These are phyloP conservation scores for Neurospora sp. DNA, from an alignment of 495 filamentous ascomycete species.

Conservation along the genomic window DNA sequence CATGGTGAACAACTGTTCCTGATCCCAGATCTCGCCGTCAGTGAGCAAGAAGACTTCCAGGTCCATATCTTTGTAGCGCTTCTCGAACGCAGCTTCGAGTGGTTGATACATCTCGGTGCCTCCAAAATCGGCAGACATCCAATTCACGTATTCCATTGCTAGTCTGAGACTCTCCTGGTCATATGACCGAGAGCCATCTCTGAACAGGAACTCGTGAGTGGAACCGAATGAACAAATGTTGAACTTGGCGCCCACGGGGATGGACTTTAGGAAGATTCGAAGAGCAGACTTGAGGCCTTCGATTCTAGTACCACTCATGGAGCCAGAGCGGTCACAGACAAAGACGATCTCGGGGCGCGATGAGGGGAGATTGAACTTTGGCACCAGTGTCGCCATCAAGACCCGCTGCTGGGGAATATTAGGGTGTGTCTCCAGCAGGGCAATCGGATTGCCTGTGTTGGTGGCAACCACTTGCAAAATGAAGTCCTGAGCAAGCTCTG, in stretches of 20 bases:
- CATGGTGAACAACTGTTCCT: slow-evolving; percentile 43
- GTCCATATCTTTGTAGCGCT: slow-evolving; percentile 39
- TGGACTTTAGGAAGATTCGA: slow-evolving; percentile 57
- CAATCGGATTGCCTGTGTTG: slow-evolving; percentile 45
- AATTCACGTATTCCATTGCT: slow-evolving; percentile 40
- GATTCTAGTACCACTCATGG: slow-evolving; percentile 48
- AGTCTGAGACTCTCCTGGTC: slow-evolving; percentile 36
- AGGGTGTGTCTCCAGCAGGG: slow-evolving; percentile 53
- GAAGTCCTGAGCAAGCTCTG: slow-evolving; percentile 42
- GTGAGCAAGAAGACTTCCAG: slow-evolving; percentile 61
- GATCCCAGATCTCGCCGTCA: slow-evolving; percentile 59
- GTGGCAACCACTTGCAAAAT: slow-evolving; percentile 46
- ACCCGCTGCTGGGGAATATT: slow-evolving; percentile 50
- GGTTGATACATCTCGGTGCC: slow-evolving; percentile 58
- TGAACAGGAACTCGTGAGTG: slow-evolving; percentile 46
- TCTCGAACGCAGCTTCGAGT: slow-evolving; percentile 40
- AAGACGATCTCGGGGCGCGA: slow-evolving; percentile 57
- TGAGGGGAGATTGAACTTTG: slow-evolving; percentile 48
- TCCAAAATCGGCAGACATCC: slow-evolving; percentile 46
- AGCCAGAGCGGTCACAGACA: slow-evolving; percentile 57
- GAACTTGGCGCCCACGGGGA: slow-evolving; percentile 58
- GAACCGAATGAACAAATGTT: slow-evolving; percentile 67
- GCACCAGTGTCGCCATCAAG: slow-evolving; percentile 57
- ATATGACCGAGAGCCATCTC: slow-evolving; percentile 41
- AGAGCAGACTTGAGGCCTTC: slow-evolving; percentile 46